phyloP scores from a whole-genome alignment of 108 stramenopile species.

The Cyclostephanos tholiformis region DNA sequence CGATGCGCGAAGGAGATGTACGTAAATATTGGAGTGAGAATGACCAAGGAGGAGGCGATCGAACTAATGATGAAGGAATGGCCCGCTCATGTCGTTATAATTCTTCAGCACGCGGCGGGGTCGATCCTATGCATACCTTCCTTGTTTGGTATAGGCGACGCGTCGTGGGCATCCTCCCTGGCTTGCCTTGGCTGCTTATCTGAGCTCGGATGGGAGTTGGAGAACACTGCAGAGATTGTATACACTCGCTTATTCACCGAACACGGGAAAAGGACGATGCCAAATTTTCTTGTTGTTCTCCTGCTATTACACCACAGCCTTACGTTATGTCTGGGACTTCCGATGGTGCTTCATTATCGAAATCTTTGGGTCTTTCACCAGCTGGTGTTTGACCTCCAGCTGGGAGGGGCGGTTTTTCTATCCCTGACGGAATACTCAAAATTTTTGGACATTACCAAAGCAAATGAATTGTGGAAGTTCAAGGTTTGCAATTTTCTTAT shows the following conservation, averaged over 20 bases:
- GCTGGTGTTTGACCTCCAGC: slow-evolving; percentile 17
- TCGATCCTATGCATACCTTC: slow-evolving; percentile 32
- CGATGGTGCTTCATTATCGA: slow-evolving; percentile 25
- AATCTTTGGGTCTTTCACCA: slow-evolving; percentile 14
- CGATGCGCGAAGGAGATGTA: not conserved
- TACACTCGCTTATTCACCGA: not conserved
- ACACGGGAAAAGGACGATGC: slow-evolving; percentile 17
- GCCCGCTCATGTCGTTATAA: not conserved
- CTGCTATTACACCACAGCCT: slow-evolving; percentile 15
- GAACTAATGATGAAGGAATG: slow-evolving; percentile 10
- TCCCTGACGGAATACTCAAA: slow-evolving; percentile 10
- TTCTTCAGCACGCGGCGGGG: slow-evolving; percentile 33
- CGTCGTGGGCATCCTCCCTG: slow-evolving; percentile 13
- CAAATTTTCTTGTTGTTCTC: not conserved
- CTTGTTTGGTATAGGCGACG: slow-evolving; percentile 5
- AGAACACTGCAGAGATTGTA: not conserved
- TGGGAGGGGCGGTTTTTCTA: not conserved
- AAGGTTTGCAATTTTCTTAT: slow-evolving; percentile 6
- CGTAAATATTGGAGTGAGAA: not conserved
- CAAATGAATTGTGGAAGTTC: slow-evolving; percentile 17
- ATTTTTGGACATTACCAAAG: slow-evolving; percentile 15
- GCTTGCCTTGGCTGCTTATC: not conserved
- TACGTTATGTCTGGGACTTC: slow-evolving; percentile 6
- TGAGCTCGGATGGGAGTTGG: slow-evolving; percentile 5
- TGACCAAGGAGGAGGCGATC: slow-evolving; percentile 4